phyloP scores from a whole-genome alignment of 140 eudicot genomes.

The Stevia rebaudiana region DNA sequence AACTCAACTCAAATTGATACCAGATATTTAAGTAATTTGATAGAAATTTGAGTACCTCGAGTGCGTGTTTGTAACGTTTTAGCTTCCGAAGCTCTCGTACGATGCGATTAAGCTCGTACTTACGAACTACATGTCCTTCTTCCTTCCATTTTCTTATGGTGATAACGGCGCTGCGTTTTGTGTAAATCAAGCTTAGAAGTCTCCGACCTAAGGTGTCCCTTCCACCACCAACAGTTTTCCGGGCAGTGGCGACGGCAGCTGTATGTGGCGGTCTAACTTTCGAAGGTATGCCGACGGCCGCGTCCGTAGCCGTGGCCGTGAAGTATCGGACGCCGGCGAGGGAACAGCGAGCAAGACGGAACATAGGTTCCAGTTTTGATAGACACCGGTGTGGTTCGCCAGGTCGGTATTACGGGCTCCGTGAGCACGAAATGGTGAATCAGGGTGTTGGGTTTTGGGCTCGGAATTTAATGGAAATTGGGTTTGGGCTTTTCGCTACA shows the following conservation, averaged over 20 bases:
- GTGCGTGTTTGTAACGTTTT: constrained; percentile 74
- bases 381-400: background rate
- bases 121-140: constrained; percentile 62
- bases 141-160: constrained; percentile 76
- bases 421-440: background rate
- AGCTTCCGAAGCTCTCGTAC: constrained; percentile 65
- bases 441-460: background rate
- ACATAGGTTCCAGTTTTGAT: constrained; percentile 21
- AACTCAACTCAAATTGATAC: background rate
- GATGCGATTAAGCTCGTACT: constrained; percentile 74
- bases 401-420: background rate
- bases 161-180: constrained; percentile 73
- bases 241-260: constrained; percentile 6
- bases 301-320: constrained; percentile 38
- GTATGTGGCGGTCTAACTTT: background rate
- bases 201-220: constrained; percentile 70
- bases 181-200: constrained; percentile 51
- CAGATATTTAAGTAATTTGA: background rate
- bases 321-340: constrained; percentile 48
- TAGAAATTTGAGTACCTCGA: constrained; percentile 48
- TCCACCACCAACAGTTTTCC: constrained; percentile 29
- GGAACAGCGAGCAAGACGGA: constrained; percentile 48
- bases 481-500: background rate
- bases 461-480: background rate
- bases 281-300: too few species aligned